A percentile compares a stretch with the other conserved stretches of the same genome.
Evolutionary conservation across 352 stramenopile species (phyloP).

Genomic region (Phytopythium boreale): DNA sequence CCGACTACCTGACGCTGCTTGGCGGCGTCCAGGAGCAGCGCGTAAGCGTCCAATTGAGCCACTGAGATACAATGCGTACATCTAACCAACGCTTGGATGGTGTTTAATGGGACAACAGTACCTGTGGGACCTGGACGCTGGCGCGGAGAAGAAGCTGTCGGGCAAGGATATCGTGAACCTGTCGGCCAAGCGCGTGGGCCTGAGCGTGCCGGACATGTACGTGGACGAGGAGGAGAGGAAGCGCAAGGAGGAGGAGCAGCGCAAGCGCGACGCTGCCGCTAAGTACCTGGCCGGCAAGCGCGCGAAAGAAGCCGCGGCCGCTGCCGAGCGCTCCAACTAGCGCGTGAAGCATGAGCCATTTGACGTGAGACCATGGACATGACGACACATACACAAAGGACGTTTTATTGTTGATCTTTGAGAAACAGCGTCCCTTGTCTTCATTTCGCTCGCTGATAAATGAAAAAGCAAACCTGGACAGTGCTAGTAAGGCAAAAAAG

Average conservation of each 20-base stretch:
- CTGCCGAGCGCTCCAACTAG: neutral
- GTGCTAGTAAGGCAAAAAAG: constrained; percentile 15
- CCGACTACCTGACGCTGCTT: constrained; percentile 67
- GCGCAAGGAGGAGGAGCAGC: constrained; percentile 37
- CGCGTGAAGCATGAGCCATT: neutral
- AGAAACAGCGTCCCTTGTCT: constrained; percentile 7
- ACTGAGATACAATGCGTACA: too few species aligned
- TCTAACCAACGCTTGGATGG: neutral
- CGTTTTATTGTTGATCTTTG: constrained; percentile 24
- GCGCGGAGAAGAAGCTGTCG: constrained; percentile 62
- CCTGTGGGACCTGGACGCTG: constrained; percentile 73
- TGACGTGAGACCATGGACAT: neutral
- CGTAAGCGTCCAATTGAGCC: constrained; percentile 26
- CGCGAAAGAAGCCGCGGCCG: constrained; percentile 28
- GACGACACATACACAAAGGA: constrained; percentile 15
- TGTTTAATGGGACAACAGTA: constrained; percentile 29
- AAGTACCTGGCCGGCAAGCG: constrained; percentile 62
- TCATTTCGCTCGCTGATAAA: constrained; percentile 7
- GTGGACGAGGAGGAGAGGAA: constrained; percentile 17
- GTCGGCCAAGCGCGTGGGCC: constrained; percentile 70
- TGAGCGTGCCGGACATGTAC: constrained; percentile 77
- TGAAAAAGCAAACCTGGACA: constrained; percentile 26
- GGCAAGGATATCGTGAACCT: constrained; percentile 73
- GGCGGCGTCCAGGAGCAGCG: constrained; percentile 71
- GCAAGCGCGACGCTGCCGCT: constrained; percentile 31